Conservation (phyloP, 108 stramenopile species). For the Cyclotella baltica region DNA sequence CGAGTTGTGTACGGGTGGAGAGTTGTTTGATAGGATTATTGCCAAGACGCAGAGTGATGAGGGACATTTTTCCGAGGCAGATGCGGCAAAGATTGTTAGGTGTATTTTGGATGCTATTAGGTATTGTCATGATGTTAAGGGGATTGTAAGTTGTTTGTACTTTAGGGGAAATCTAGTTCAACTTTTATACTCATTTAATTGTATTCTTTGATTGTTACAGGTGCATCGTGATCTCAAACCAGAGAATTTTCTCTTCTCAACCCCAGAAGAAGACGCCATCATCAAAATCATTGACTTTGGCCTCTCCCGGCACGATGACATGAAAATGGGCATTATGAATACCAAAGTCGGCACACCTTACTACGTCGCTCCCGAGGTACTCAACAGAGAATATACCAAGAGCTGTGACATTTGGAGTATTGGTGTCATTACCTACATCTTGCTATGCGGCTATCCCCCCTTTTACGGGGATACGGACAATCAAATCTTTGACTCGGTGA, state of each 20-base stretch:
- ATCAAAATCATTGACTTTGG: constrained; percentile 99
- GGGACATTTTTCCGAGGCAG: constrained; percentile 94
- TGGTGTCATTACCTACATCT: constrained; percentile 88
- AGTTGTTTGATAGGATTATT: constrained; percentile 92
- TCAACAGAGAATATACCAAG: constrained; percentile 92
- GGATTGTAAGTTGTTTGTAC: too few species aligned
- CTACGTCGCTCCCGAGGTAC: constrained; percentile 95
- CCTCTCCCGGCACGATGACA: constrained; percentile 89
- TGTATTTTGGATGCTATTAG: constrained; percentile 92
- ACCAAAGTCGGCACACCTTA: constrained; percentile 93
- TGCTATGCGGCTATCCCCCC: constrained; percentile 91
- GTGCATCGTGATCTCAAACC: constrained; percentile 97
- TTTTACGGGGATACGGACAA: constrained; percentile 66
- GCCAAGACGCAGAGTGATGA: constrained; percentile 90
- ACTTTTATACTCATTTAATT: too few species aligned
- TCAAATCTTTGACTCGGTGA: constrained; percentile 73
- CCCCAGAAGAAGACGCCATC: constrained; percentile 75
- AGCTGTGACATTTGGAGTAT: constrained; percentile 98
- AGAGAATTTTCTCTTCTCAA: constrained; percentile 91
- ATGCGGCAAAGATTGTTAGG: constrained; percentile 86
- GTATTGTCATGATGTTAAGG: constrained; percentile 94
- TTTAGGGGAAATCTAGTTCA: too few species aligned
- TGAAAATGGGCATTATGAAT: constrained; percentile 85
- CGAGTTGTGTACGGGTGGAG: constrained; percentile 96
- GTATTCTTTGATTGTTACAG: too few species aligned